phyloP scores from a whole-genome alignment of 2,329 filamentous ascomycete species.

The Fusarium pininemorale region DNA sequence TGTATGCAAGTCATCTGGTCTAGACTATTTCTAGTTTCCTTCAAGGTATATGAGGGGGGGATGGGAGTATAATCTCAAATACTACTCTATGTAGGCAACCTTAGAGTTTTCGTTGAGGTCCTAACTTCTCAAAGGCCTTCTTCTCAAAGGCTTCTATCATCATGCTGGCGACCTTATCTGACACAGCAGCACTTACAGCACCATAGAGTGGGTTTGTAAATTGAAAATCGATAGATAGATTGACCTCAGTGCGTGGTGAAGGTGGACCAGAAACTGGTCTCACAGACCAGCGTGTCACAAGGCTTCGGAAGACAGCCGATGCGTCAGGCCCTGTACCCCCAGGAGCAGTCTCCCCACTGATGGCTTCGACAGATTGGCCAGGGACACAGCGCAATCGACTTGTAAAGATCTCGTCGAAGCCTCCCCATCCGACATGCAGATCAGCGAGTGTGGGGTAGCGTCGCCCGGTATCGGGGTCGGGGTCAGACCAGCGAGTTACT shows the following conservation, averaged over 20 bases:
- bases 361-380: slow-evolving; percentile 76
- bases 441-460: slow-evolving; percentile 78
- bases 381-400: slow-evolving; percentile 82
- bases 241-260: slow-evolving; percentile 70
- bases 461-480: slow-evolving; percentile 57
- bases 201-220: slow-evolving; percentile 92
- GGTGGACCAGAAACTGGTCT: slow-evolving; percentile 50
- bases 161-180: slow-evolving; percentile 82
- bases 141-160: slow-evolving; percentile 96
- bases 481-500: slow-evolving; percentile 77
- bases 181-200: slow-evolving; percentile 80
- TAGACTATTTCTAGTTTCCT: neutral
- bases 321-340: slow-evolving; percentile 53
- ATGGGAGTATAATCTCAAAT: neutral
- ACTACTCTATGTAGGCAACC: neutral
- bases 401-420: slow-evolving; percentile 84
- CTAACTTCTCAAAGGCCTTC: slow-evolving; percentile 66
- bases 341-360: slow-evolving; percentile 66
- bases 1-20: neutral
- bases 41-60: neutral
- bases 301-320: slow-evolving; percentile 69
- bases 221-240: slow-evolving; percentile 79
- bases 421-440: slow-evolving; percentile 86
- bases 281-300: slow-evolving; percentile 77
- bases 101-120: slow-evolving; percentile 25